Evolutionary conservation across 805 yeast species (phyloP).

Genomic region (Starmerella asiatica): DNA sequence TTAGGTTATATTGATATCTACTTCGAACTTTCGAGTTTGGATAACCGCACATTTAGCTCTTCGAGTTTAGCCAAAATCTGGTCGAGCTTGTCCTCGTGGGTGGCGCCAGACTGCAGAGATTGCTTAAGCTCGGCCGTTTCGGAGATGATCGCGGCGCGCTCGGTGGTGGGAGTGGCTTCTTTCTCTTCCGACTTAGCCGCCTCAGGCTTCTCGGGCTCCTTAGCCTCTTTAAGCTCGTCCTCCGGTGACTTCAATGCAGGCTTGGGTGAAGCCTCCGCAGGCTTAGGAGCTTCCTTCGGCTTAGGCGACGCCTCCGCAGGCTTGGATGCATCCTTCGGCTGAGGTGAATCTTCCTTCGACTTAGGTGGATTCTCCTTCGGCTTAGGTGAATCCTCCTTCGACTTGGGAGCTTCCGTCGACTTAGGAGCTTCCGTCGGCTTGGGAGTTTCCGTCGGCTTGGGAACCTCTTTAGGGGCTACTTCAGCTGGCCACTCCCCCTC

Average conservation of each 20-base stretch:
- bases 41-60: conserved; percentile 14
- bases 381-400: conserved; percentile 9
- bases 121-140: neutral
- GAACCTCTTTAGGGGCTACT: conserved; percentile 2
- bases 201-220: neutral
- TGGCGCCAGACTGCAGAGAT: neutral
- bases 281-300: conserved; percentile 1
- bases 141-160: neutral
- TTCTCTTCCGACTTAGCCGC: neutral
- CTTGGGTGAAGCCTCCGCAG: neutral
- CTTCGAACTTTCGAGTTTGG: conserved; percentile 13
- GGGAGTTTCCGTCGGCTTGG: neutral
- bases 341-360: neutral
- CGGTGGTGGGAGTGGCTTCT: neutral
- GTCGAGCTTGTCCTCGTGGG: conserved; percentile 11
- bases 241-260: neutral
- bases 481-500: conserved; percentile 31
- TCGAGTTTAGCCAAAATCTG: conserved; percentile 15
- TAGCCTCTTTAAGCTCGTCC: neutral
- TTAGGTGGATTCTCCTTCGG: conserved; percentile 1
- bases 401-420: neutral
- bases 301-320: conserved; percentile 1
- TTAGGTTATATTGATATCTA: neutral
- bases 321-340: conserved; percentile 1
- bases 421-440: conserved; percentile 23